Conservation (phyloP, 495 filamentous ascomycete species). For the Apodospora peruviana region DNA sequence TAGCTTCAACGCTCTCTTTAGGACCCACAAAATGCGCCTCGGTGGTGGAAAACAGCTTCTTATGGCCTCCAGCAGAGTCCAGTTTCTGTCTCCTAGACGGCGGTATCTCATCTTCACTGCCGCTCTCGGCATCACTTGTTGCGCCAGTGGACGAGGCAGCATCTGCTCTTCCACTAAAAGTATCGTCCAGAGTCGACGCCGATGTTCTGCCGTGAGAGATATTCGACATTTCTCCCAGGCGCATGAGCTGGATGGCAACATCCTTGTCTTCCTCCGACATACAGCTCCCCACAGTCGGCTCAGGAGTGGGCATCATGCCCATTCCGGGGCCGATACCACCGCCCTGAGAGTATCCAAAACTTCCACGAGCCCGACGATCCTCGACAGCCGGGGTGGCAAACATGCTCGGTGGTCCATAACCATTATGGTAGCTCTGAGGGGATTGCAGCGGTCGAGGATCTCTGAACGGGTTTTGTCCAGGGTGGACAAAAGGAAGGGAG, state of each 20-base stretch:
- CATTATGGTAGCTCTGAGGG: conserved; percentile 65
- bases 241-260: conserved; percentile 92
- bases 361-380: conserved; percentile 61
- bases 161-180: conserved; percentile 81
- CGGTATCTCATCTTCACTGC: conserved; percentile 66
- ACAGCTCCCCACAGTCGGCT: conserved; percentile 88
- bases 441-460: conserved; percentile 70
- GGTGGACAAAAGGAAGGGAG: conserved; percentile 63
- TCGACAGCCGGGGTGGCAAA: conserved; percentile 56
- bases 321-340: conserved; percentile 24
- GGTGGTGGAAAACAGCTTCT: conserved; percentile 50
- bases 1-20: conserved; percentile 66
- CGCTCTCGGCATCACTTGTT: conserved; percentile 72
- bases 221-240: conserved; percentile 85
- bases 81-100: conserved; percentile 56
- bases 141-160: conserved; percentile 77
- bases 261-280: conserved; percentile 99
- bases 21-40: conserved; percentile 57
- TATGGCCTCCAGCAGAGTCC: conserved; percentile 41
- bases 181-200: conserved; percentile 89
- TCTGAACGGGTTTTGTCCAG: conserved; percentile 66
- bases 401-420: conserved; percentile 35
- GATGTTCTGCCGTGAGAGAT: conserved; percentile 86
- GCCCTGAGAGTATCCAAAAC: conserved; percentile 44
- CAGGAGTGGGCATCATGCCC: conserved; percentile 82